These are phyloP conservation scores for Linnemannia schmuckeri DNA, from an alignment of 192 early-diverging fungal genomes.

Conservation along the genomic window DNA sequence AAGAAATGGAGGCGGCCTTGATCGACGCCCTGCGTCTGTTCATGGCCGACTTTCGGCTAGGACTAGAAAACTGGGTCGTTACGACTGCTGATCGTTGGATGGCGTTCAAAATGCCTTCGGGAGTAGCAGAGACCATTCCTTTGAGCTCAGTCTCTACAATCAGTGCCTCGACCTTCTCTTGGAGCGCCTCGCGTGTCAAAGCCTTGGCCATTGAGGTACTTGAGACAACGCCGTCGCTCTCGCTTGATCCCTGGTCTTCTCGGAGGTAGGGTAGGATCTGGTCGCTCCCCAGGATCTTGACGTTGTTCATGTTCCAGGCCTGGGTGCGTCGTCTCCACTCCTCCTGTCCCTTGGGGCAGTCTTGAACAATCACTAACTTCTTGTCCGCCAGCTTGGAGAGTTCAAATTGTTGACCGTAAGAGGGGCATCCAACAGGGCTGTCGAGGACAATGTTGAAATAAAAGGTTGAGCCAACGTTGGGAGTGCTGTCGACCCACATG, in stretches of 20 bases:
- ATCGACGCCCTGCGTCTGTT: neutral
- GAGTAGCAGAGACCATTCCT: constrained; percentile 13
- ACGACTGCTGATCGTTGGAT: constrained; percentile 11
- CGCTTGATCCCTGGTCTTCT: neutral
- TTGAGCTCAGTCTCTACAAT: constrained; percentile 45
- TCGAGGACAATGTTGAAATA: constrained; percentile 62
- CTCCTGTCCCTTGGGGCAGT: constrained; percentile 36
- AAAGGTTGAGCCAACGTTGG: constrained; percentile 68
- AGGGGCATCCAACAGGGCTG: constrained; percentile 32
- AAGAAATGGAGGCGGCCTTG: neutral
- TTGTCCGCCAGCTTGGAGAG: constrained; percentile 39
- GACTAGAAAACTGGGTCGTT: neutral
- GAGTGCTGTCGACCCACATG: constrained; percentile 68
- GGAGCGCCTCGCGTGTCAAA: neutral
- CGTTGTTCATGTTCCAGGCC: constrained; percentile 42
- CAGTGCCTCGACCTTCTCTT: constrained; percentile 46
- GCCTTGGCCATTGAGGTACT: neutral
- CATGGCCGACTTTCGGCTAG: neutral
- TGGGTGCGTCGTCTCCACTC: constrained; percentile 37
- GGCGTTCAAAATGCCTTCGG: constrained; percentile 37
- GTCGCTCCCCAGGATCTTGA: constrained; percentile 36
- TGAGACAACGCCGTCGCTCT: neutral
- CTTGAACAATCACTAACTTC: constrained; percentile 40
- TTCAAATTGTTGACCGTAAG: constrained; percentile 51
- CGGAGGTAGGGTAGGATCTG: constrained; percentile 26